Evolutionary conservation across 495 filamentous ascomycete species (phyloP), one percentile per base, ranked within the genome.

Genomic region (Hypomontagnella monticulosa): DNA sequence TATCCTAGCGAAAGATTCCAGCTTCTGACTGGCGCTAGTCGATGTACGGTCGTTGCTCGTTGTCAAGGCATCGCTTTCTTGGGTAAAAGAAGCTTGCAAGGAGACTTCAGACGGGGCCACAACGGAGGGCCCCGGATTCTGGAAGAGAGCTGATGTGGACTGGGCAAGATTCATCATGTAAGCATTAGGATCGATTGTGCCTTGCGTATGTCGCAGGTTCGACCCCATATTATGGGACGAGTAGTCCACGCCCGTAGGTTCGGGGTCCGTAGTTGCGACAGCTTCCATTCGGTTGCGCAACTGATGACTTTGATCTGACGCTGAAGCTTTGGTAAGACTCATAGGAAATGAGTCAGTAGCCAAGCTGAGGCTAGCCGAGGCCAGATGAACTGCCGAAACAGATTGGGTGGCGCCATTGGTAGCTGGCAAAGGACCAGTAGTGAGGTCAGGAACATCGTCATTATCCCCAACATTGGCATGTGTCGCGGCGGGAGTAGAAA

Each of bases 1-100:
- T 57, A 83, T 77, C 48, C 75, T 73, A 18, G 81, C 81, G 59
- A 83, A 83, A 23, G 80, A 82, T 68, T 82, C 78, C n/a, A 83
- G 69, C 15, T 75, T 71, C 48, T 75, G 61, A 33, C 75, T 75
- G 12, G 61, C 54, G 41, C 55, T 71, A 27, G 70, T 58, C 12
- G 69, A 69, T 16, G 63, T 53, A 12, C 49, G 66, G 33, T 69
- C 62, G 42, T 44, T 58, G 57, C 42, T 70, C 30, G 62, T 57
- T 3, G 61, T 63, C n/a, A 63, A 36, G 27, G 37, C 67, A 56
- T 74, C 54, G 38, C 64, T 72, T 32, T 73, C 71, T 34, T 75
- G 73, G 14, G 66, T 71, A 32, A 68, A 66, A 19, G 68, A 73
- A 36, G 66, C 66, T 48, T 70, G 69, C 4, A 75, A 54, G n/a